These are phyloP conservation scores for Lecanoromycetidae sp. DNA, from an alignment of 2,329 filamentous ascomycete genomes.

Conservation along the genomic window DNA sequence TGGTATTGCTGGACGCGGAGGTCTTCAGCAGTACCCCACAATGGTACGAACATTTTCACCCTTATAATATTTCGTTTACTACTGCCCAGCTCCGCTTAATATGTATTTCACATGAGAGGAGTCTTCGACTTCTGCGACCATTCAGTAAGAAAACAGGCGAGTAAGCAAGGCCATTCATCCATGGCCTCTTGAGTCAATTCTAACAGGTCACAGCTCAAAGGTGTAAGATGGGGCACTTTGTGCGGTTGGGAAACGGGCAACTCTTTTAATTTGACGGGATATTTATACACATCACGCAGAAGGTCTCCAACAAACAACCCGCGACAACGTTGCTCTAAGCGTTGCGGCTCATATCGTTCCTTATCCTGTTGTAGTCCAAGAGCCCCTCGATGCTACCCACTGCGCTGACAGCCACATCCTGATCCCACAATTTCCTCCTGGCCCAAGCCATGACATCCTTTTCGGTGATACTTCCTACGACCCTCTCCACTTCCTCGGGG, in stretches of 20 bases:
- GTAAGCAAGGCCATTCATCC: too few species aligned
- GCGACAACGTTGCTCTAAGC: conserved; percentile 13
- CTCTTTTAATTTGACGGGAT: background rate
- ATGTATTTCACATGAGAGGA: too few species aligned
- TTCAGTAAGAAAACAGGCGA: too few species aligned
- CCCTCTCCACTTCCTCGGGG: conserved; percentile 87
- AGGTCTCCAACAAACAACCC: background rate
- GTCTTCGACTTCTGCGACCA: too few species aligned
- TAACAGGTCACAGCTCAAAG: too few species aligned
- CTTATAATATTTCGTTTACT: too few species aligned
- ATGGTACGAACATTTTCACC: too few species aligned
- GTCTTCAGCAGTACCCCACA: too few species aligned
- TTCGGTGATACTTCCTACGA: conserved; percentile 77
- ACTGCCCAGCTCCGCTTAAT: too few species aligned
- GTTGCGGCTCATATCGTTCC: conserved; percentile 81
- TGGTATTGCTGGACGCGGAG: too few species aligned
- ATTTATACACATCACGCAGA: background rate
- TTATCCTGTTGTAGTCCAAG: conserved; percentile 55
- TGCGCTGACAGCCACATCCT: conserved; percentile 86
- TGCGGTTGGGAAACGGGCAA: background rate
- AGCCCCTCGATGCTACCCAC: conserved; percentile 84
- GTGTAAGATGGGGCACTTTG: background rate
- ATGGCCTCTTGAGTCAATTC: too few species aligned
- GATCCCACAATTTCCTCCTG: conserved; percentile 91
- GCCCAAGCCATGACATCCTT: conserved; percentile 97